These are phyloP conservation scores for Rutstroemia sydowiana DNA, from an alignment of 2,329 filamentous ascomycete genomes.

Conservation along the genomic window DNA sequence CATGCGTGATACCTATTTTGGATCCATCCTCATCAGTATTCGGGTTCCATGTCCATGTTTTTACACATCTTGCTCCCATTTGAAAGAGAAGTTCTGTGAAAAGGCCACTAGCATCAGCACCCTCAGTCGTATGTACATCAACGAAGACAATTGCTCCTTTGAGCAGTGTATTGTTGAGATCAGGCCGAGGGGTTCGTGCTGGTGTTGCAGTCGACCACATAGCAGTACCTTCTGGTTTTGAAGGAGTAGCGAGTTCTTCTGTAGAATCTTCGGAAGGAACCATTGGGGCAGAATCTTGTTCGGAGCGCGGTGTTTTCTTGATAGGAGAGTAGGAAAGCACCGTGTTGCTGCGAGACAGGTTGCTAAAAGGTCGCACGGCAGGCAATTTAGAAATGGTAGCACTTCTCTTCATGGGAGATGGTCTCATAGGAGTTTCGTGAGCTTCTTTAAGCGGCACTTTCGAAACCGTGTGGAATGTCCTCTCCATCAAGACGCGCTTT, in stretches of 20 bases:
- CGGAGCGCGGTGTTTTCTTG: slow-evolving; percentile 30
- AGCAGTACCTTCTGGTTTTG: slow-evolving; percentile 41
- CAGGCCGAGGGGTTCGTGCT: slow-evolving; percentile 46
- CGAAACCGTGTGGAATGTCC: slow-evolving; percentile 63
- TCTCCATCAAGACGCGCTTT: slow-evolving; percentile 23
- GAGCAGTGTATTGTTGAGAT: slow-evolving; percentile 48
- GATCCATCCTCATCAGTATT: slow-evolving; percentile 27
- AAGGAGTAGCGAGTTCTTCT: slow-evolving; percentile 26
- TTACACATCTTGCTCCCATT: slow-evolving; percentile 76
- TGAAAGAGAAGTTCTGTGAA: slow-evolving; percentile 72
- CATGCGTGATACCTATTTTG: slow-evolving; percentile 74
- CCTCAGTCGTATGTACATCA: slow-evolving; percentile 76
- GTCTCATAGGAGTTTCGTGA: slow-evolving; percentile 35
- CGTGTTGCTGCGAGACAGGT: slow-evolving; percentile 41
- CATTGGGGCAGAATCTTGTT: background rate
- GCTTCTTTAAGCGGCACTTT: slow-evolving; percentile 70
- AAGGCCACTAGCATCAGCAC: slow-evolving; percentile 71
- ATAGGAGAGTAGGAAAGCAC: slow-evolving; percentile 48
- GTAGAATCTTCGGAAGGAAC: slow-evolving; percentile 6
- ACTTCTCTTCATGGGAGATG: slow-evolving; percentile 33
- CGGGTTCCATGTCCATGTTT: slow-evolving; percentile 65
- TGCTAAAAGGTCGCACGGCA: slow-evolving; percentile 34
- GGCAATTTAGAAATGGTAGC: slow-evolving; percentile 38
- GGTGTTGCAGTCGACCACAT: slow-evolving; percentile 49
- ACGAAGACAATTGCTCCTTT: slow-evolving; percentile 72